phyloP scores from a whole-genome alignment of 768 basidiomycete species.

The Lactarius deliciosus region DNA sequence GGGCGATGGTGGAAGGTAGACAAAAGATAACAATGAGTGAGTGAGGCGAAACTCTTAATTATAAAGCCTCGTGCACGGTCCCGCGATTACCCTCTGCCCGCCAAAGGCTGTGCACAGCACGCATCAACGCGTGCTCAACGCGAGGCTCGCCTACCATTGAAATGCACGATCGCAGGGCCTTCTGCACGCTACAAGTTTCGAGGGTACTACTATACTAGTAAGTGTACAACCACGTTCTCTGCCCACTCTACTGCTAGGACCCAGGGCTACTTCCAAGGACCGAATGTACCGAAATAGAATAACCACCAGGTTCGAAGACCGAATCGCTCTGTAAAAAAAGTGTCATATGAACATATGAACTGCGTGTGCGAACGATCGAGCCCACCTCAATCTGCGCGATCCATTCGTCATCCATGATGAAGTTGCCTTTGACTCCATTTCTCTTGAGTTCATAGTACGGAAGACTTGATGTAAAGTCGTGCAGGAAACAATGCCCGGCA shows the following conservation, averaged over 20 bases:
- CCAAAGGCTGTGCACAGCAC: constrained; percentile 14
- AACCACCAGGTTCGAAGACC: not conserved
- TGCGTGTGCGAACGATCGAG: not conserved
- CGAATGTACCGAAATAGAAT: constrained; percentile 10
- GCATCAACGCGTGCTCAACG: constrained; percentile 22
- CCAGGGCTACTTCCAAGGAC: not conserved
- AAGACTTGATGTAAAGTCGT: constrained; percentile 11
- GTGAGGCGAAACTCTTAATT: not conserved
- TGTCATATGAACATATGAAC: not conserved
- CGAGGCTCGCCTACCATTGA: constrained; percentile 10
- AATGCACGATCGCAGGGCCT: not conserved
- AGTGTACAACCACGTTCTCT: not conserved
- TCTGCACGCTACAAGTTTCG: constrained; percentile 2
- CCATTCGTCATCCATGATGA: constrained; percentile 23
- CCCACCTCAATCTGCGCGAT: constrained; percentile 17
- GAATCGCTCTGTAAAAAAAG: not conserved
- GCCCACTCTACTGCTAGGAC: not conserved
- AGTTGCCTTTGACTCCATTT: not conserved
- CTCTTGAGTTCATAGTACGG: constrained; percentile 18
- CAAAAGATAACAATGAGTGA: constrained; percentile 5
- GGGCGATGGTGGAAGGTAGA: constrained; percentile 13
- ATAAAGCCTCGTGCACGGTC: constrained; percentile 6
- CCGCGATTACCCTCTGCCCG: not conserved
- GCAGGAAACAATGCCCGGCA: constrained; percentile 10
- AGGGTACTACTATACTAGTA: not conserved